Evolutionary conservation across 257 asterid genomes (phyloP), one percentile per base, ranked within the genome.

Genomic region (Jaltomata sinuosa): DNA sequence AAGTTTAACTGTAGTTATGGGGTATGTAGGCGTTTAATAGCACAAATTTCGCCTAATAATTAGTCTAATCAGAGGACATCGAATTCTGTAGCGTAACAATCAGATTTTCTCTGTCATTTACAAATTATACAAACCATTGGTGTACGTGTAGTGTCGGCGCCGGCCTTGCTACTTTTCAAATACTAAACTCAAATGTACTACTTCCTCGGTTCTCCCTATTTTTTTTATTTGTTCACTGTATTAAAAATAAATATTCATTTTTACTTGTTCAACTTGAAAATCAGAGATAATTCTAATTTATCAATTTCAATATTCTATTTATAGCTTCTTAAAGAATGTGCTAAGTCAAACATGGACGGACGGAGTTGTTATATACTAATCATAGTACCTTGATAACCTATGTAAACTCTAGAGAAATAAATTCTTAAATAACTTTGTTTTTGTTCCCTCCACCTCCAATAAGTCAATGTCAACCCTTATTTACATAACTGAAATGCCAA

Each of bases 131-230:
- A 27, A 47, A 49, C 42, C 42, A 27, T 76, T 15, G 42, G 14
- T 27, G 27, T 76, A 47, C 61, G 61, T 47, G 61, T 76, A 76
- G 81, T 61, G 81, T 2, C 81, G 81, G 81, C 81, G 81, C 81
- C 81, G 81, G 42, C 81, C 62, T 47, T 8, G 4, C 16, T 76
- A 29, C 42, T 15, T 76, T 49, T 25, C 5, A 22, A 47, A 49
- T 76, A 76, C 27, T 71, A 72, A 72, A 72, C 3, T 11, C 57
- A 6, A 14, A 19, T 32, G 1, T 19, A 50, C 3, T 45, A 49
- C 5, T n/a, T n/a, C n/a, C n/a, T n/a, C n/a, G n/a, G n/a, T n/a
- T n/a, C n/a, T n/a, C n/a, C n/a, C n/a, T n/a, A n/a, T n/a, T n/a
- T 53, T 42, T 38, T 38, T 38, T 38, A 6, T 9, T 6, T 38